phyloP scores from a whole-genome alignment of 805 yeast species.

The Ogataea glucozyma region DNA sequence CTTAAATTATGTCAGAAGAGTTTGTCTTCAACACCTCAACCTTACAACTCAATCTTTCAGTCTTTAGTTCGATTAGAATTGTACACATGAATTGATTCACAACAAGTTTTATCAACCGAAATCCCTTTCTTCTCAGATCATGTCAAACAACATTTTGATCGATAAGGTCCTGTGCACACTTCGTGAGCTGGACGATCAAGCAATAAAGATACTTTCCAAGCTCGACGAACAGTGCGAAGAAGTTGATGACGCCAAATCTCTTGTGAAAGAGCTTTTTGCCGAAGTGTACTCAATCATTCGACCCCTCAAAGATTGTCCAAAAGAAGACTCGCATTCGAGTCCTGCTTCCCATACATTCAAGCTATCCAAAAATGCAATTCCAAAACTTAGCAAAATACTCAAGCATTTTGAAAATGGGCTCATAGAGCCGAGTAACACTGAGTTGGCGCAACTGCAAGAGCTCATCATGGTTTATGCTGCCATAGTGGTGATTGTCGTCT shows the following conservation, averaged over 20 bases:
- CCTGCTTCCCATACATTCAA: slow-evolving; percentile 1
- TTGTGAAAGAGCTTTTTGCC: slow-evolving; percentile 20
- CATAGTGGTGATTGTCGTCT: slow-evolving; percentile 17
- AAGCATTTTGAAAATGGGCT: slow-evolving; percentile 18
- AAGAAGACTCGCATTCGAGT: slow-evolving; percentile 1
- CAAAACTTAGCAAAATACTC: slow-evolving; percentile 13
- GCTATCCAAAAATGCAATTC: slow-evolving; percentile 11
- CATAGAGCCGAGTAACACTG: slow-evolving; percentile 14
- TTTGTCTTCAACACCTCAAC: no score
- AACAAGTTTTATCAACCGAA: no score
- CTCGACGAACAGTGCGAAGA: slow-evolving; percentile 10
- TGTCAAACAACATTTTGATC: slow-evolving; percentile 20
- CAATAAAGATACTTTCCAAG: slow-evolving; percentile 16
- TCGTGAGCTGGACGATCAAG: slow-evolving; percentile 15
- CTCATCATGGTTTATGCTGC: slow-evolving; percentile 26
- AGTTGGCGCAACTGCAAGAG: slow-evolving; percentile 24
- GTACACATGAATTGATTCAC: no score
- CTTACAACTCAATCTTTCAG: no score
- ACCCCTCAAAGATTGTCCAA: slow-evolving; percentile 19
- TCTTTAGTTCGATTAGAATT: no score
- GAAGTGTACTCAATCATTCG: slow-evolving; percentile 17
- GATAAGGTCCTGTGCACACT: slow-evolving; percentile 17
- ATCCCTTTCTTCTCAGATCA: background rate
- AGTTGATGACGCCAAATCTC: slow-evolving; percentile 1
- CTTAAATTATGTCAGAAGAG: no score